Base-by-base conservation (phyloP, 2,329 filamentous ascomycete species). In the Zelopaecilomyces penicillatus region DNA sequence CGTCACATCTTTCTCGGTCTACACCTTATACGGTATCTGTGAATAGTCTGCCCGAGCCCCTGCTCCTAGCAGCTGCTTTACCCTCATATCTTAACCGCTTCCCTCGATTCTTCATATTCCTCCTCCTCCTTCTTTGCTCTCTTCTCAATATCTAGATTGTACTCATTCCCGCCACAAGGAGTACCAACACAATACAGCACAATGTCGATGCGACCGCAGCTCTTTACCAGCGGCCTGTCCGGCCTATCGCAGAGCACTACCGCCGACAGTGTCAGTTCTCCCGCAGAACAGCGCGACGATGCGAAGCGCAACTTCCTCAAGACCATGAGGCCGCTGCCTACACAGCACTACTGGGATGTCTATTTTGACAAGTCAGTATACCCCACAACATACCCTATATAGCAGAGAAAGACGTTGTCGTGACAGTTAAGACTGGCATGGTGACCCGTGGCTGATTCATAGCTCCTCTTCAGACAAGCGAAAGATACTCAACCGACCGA, bases 301-400 rank as follows among this genome's bases (percentile, higher is more conserved):
- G 85, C 85, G 45, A 89, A 89, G 80, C 81, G 85, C 69, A 89
- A 89, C 70, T 85, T 90, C 64, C 74, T 87, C 54, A 82, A 87
- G 65, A 75, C 81, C 29, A 82, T 79, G 72, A 74, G 87, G 43
- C 75, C 83, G 42, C 71, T 89, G 53, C 80, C 85, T 11, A 85
- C 86, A 29, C 85, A 90, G 68, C 82, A 90, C 63, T 87, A 86
- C 68, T 87, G 87, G 78, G 74, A 83, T 54, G 81, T 87, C 54
- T 85, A 75, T 62, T 82, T 83, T 59, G 79, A 83, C 62, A 69
- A 77, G 67, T 77, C 37, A 28, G 50, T 38, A 12, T 30, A 19
- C 4, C 40, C 27, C 41, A 41, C 11, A 12, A 8, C 29, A n/a
- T 29, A 3, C n/a, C 2, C n/a, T 19, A 2, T 30, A 30, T 34